These are phyloP conservation scores for Sugiyamaella japonica DNA, from an alignment of 1,139 yeast genomes.

Conservation along the genomic window DNA sequence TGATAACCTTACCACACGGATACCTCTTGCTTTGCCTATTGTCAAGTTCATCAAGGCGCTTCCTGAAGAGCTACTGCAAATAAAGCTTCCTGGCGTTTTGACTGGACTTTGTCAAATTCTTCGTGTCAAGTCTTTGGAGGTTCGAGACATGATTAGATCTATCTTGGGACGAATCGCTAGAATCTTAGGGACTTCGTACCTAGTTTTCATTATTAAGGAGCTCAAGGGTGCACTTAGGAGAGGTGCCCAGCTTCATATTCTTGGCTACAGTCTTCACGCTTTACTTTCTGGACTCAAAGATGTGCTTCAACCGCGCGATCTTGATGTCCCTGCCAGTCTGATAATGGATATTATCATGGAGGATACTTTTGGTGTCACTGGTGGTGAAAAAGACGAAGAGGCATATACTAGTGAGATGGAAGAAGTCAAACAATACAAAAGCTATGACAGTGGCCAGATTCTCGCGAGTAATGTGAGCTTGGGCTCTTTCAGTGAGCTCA, in stretches of 20 bases:
- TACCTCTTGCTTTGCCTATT: conserved; percentile 80
- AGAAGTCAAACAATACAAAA: conserved; percentile 86
- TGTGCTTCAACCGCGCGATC: conserved; percentile 62
- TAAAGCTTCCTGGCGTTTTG: conserved; percentile 75
- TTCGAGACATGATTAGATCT: conserved; percentile 84
- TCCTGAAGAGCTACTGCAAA: conserved; percentile 54
- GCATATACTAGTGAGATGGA: conserved; percentile 85
- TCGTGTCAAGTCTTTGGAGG: conserved; percentile 81
- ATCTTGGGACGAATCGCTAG: conserved; percentile 65
- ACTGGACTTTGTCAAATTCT: conserved; percentile 85
- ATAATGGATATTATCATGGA: conserved; percentile 82
- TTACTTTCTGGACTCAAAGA: conserved; percentile 57
- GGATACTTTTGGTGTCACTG: conserved; percentile 88
- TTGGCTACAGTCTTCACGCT: conserved; percentile 83
- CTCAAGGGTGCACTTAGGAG: conserved; percentile 74
- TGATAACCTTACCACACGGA: conserved; percentile 71
- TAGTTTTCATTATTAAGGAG: conserved; percentile 74
- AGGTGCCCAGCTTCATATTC: conserved; percentile 92
- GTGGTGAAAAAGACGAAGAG: conserved; percentile 93
- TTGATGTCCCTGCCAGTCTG: conserved; percentile 65
- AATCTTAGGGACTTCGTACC: conserved; percentile 70
- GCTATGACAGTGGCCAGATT: conserved; percentile 84
- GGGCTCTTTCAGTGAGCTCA: conserved; percentile 55
- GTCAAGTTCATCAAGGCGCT: conserved; percentile 69
- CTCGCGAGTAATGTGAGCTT: conserved; percentile 67